Evolutionary conservation across 768 basidiomycete genomes (phyloP).

Genomic region (Trametopsis cervina): DNA sequence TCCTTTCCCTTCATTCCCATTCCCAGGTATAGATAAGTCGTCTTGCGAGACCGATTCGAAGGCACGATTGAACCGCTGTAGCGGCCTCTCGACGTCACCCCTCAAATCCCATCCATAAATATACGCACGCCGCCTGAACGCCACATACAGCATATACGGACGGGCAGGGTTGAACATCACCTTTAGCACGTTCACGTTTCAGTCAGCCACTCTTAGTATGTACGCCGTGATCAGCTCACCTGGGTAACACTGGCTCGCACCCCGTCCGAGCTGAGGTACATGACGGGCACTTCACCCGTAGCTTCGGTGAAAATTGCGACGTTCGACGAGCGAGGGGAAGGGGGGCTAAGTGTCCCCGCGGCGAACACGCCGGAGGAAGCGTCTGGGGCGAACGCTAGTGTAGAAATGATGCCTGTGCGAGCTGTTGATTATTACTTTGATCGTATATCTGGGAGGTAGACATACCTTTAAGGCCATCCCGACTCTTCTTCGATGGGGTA

Average conservation of each 20-base stretch:
- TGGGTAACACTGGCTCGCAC: slow-evolving; percentile 43
- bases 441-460: neutral
- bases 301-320: slow-evolving; percentile 64
- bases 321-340: slow-evolving; percentile 38
- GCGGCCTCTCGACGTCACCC: slow-evolving; percentile 37
- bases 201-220: too few relatives aligned
- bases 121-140: slow-evolving; percentile 58
- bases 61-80: slow-evolving; percentile 28
- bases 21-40: too few relatives aligned
- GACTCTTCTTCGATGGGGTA: slow-evolving; percentile 68
- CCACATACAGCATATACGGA: slow-evolving; percentile 70
- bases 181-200: too few relatives aligned
- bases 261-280: slow-evolving; percentile 54
- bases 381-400: slow-evolving; percentile 71
- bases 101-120: slow-evolving; percentile 82
- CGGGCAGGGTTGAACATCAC: slow-evolving; percentile 69
- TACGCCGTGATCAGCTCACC: too few relatives aligned
- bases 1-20: too few relatives aligned
- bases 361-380: slow-evolving; percentile 57
- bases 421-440: neutral
- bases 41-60: neutral
- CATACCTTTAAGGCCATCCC: slow-evolving; percentile 81
- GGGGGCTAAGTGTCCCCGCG: slow-evolving; percentile 64
- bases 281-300: slow-evolving; percentile 43
- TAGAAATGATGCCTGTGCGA: slow-evolving; percentile 71